These are phyloP conservation scores for Pseudocercospora cruenta DNA, from an alignment of 2,329 filamentous ascomycete species.

Conservation along the genomic window DNA sequence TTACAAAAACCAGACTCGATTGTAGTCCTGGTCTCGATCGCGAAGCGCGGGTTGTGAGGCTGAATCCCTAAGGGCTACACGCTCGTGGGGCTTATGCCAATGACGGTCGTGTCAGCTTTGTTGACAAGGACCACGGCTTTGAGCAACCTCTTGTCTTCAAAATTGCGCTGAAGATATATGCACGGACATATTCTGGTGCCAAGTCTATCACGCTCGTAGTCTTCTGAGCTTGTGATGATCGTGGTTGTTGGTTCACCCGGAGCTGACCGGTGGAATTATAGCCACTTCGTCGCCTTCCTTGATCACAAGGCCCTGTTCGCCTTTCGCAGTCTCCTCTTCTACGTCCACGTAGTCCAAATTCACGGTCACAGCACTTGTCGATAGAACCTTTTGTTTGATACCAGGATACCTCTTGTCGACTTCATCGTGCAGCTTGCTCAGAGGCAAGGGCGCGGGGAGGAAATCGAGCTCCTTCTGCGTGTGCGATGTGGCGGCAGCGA, in stretches of 20 bases:
- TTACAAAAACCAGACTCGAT: no score
- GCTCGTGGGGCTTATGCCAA: neutral
- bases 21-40: neutral
- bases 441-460: conserved; percentile 66
- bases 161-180: neutral
- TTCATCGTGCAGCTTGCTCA: conserved; percentile 65
- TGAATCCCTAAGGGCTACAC: neutral
- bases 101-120: neutral
- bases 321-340: conserved; percentile 51
- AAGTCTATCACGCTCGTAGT: neutral
- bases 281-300: conserved; percentile 79
- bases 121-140: neutral
- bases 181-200: neutral
- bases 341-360: conserved; percentile 82
- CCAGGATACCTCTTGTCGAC: conserved; percentile 73
- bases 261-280: conserved; percentile 86
- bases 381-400: conserved; percentile 69
- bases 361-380: conserved; percentile 75
- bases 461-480: conserved; percentile 69
- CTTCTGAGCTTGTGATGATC: neutral
- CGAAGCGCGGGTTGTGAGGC: neutral
- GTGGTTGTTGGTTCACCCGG: conserved; percentile 59
- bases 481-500: conserved; percentile 73
- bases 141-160: neutral
- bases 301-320: conserved; percentile 56